Evolutionary conservation across 2,329 filamentous ascomycete species (phyloP).

Genomic region (Alternaria dauci): DNA sequence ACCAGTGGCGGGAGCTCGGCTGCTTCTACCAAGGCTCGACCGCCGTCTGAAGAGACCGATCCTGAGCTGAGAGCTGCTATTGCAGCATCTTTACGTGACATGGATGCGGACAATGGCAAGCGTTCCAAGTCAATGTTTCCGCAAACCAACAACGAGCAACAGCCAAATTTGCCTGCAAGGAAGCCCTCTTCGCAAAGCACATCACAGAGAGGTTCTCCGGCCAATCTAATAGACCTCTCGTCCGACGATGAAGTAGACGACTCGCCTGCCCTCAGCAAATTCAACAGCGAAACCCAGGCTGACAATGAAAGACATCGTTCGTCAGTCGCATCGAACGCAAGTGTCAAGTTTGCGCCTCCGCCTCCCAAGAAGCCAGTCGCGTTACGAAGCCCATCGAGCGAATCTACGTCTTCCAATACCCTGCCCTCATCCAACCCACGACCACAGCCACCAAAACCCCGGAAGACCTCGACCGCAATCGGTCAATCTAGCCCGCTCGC

Average conservation of each 20-base stretch:
- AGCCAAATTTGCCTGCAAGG: constrained; percentile 51
- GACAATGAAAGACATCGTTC: constrained; percentile 23
- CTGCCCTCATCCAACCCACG: constrained; percentile 38
- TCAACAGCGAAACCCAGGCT: constrained; percentile 37
- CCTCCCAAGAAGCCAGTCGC: constrained; percentile 46
- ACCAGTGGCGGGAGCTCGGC: constrained; percentile 17
- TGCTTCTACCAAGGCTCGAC: constrained; percentile 22
- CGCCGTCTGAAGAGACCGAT: constrained; percentile 55
- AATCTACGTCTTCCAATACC: constrained; percentile 23
- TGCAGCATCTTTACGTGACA: constrained; percentile 56
- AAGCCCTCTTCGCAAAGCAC: constrained; percentile 24
- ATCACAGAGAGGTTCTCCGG: constrained; percentile 37
- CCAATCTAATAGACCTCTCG: constrained; percentile 59
- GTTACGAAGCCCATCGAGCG: constrained; percentile 52
- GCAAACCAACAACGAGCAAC: constrained; percentile 47
- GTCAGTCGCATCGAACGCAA: constrained; percentile 28
- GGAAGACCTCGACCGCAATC: constrained; percentile 35
- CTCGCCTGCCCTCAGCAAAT: constrained; percentile 30
- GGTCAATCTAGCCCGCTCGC: constrained; percentile 41
- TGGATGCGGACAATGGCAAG: constrained; percentile 53
- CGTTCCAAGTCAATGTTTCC: constrained; percentile 45
- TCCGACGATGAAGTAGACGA: constrained; percentile 51
- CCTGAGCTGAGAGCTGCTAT: constrained; percentile 59
- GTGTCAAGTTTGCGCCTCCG: constrained; percentile 42
- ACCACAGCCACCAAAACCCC: constrained; percentile 47